Base-by-base conservation (phyloP, 257 asterid genomes). In the Gentiana dahurica region DNA sequence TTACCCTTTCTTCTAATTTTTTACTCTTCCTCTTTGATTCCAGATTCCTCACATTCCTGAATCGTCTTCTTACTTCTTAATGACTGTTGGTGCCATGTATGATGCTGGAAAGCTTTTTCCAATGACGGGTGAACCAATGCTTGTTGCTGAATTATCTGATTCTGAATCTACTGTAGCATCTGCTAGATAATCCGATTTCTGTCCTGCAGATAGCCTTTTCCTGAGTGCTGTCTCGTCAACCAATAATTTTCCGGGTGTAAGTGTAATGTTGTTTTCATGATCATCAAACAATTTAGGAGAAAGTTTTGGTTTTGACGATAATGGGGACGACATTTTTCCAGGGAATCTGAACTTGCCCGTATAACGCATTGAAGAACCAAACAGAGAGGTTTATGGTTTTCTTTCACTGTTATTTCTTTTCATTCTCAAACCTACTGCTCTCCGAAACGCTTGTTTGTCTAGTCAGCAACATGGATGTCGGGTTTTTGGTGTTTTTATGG, bases 31-130 rank as follows among this genome's bases (percentile, higher is more conserved):
- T n/a, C n/a, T n/a, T n/a, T n/a, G n/a, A n/a, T n/a, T n/a, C n/a
- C n/a, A n/a, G n/a, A n/a, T 41, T 4, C 46, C 46, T 5, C 75
- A 76, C 47, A 77, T 84, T 55, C 86, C 71, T 9, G 97, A 90
- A 45, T 95, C n/a, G n/a, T n/a, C n/a, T n/a, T n/a, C n/a, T n/a
- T n/a, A n/a, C n/a, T n/a, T n/a, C n/a, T n/a, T n/a, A n/a, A n/a
- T 90, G 49, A 69, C 64, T 0, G 97, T 90, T 0, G 97, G 81
- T 7, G 95, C 91, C 97, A 90, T 90, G 43, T 86, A 86, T 1
- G 97, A 79, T 13, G 84, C 87, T 52, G 73, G 43, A 0, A 7
- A 12, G 13, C 50, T 34, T 66, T 62, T 79, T 11, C 79, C 81
- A 39, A 51, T 55, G 6, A 15, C 55, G 12, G 74, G 81, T 32